These are phyloP conservation scores for Colletotrichum sp. DNA, from an alignment of 2,329 filamentous ascomycete genomes.

Conservation along the genomic window DNA sequence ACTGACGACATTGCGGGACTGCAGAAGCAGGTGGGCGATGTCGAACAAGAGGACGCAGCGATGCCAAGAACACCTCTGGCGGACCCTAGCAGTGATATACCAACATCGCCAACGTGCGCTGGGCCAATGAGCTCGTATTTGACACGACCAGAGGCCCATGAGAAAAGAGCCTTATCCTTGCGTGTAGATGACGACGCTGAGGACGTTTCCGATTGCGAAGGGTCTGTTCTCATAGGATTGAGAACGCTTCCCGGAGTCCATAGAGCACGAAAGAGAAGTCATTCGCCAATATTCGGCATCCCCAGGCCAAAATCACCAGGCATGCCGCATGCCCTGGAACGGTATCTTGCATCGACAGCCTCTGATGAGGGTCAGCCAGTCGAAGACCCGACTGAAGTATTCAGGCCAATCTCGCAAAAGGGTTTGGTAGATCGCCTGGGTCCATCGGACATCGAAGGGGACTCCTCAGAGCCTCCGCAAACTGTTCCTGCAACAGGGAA, in stretches of 20 bases:
- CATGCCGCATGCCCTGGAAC: neutral
- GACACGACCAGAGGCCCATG: neutral
- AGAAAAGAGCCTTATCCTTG: neutral
- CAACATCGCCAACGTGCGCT: neutral
- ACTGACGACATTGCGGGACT: neutral
- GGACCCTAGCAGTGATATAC: neutral
- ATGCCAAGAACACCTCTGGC: neutral
- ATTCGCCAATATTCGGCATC: neutral
- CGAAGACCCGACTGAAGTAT: neutral
- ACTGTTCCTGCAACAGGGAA: neutral
- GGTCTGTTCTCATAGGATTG: neutral
- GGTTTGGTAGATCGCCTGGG: neutral
- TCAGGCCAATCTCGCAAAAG: neutral
- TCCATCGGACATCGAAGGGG: neutral
- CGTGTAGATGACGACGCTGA: neutral
- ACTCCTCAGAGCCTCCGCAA: neutral
- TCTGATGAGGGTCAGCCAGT: neutral
- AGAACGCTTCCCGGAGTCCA: neutral
- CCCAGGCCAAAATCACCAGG: neutral
- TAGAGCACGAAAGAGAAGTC: neutral
- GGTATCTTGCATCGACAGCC: neutral
- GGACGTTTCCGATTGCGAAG: neutral
- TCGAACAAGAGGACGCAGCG: neutral
- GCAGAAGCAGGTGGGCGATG: neutral
- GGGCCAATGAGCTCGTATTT: neutral